These are phyloP conservation scores for Eutrema yunnanense DNA, from an alignment of 345 rosid genomes.

Conservation along the genomic window DNA sequence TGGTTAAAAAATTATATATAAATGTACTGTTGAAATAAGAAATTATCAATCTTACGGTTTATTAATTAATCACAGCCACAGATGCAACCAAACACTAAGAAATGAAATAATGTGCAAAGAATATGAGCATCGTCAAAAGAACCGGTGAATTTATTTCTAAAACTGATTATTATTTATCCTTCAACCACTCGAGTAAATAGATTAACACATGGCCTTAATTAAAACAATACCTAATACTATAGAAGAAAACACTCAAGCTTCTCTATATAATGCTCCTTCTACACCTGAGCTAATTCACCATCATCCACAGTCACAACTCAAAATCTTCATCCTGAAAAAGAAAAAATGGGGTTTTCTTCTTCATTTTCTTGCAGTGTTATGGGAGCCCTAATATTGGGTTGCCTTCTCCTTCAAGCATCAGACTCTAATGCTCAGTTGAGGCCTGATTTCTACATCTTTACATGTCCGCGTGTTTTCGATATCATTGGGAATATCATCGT, in stretches of 20 bases:
- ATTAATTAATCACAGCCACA: too few species aligned
- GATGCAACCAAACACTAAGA: too few species aligned
- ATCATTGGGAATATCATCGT: constrained; percentile 15
- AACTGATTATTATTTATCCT: too few species aligned
- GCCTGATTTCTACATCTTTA: constrained; percentile 15
- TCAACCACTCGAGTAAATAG: too few species aligned
- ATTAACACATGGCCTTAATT: too few species aligned
- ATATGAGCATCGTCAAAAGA: too few species aligned
- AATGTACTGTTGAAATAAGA: too few species aligned
- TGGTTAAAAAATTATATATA: too few species aligned
- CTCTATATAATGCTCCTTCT: constrained; percentile 16
- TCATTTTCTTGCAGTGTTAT: constrained; percentile 14
- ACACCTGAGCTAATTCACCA: neutral
- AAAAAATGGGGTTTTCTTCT: constrained; percentile 8
- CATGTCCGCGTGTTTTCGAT: constrained; percentile 2
- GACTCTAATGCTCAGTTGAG: constrained; percentile 21
- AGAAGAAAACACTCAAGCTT: constrained; percentile 2
- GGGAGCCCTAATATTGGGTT: constrained; percentile 22
- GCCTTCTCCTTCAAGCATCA: constrained; percentile 27
- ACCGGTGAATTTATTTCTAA: too few species aligned
- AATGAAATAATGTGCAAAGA: too few species aligned
- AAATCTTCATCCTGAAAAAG: neutral
- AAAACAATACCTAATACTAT: constrained; percentile 2
- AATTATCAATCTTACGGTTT: too few species aligned
- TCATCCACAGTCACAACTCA: neutral